Base-by-base conservation (phyloP, 805 yeast genomes). In the Cephaloascus fragrans region DNA sequence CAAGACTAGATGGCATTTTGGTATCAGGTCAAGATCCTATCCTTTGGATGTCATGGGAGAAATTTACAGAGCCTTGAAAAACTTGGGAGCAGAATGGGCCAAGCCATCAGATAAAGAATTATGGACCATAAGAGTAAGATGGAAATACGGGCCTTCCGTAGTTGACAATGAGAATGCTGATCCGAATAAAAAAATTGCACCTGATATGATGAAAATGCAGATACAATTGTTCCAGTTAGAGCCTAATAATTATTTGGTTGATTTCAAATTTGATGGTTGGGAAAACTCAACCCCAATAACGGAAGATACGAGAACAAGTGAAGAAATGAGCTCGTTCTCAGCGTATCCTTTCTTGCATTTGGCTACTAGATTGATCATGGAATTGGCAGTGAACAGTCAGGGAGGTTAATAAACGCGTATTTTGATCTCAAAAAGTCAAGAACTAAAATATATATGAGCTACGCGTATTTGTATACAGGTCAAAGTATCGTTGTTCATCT, bases 31-130 rank as follows among this genome's bases (percentile, higher is more conserved):
- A 6, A 73, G 97, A 51, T 86, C 96, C 1, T 93, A 93, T 56
- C 97, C 98, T 26, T 69, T 93, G 49, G 98, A 93, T 59, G 98
- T 93, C 3, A 93, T 93, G 97, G 96, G 97, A 19, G 98, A 93
- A 57, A 89, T 93, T 34, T 93, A 93, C 62, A 72, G 96, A 36
- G 97, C 97, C 1, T 69, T 93, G 55, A 85, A 85, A 61, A 87
- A 85, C 51, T 65, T 93, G 39, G 97, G 96, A 1, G 97, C 97
- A 0, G 97, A 93, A 59, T 93, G 97, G 97, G 85, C 93, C 8
- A 80, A 82, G 49, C 97, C 97, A 4, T 76, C 89, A 0, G 96
- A 89, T 49, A 96, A 89, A 52, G 96, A 89, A 51, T 66, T 88
- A 38, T 90, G 97, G 97, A 90, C 96, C 1, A 90, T 90, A 41